Percentiles rank a stretch among this genome's conserved stretches.
Conservation (phyloP, 2,329 filamentous ascomycete genomes). For the Fusarium udum region DNA sequence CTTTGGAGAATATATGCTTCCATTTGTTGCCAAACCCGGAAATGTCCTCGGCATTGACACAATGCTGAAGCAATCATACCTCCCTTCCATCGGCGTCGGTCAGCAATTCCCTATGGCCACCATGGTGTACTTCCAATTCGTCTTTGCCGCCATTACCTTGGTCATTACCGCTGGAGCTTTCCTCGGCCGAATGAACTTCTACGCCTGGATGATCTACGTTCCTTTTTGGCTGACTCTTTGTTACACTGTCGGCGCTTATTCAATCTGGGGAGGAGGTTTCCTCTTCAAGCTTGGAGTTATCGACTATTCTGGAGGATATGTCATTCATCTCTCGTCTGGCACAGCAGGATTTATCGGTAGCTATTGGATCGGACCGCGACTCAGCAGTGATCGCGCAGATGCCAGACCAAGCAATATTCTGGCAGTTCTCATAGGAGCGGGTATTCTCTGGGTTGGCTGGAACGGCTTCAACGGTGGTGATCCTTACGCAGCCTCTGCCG, state of each 20-base stretch:
- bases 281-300: not conserved
- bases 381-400: not conserved
- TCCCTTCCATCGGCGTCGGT: not conserved
- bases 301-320: not conserved
- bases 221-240: not conserved
- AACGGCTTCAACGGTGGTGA: not conserved
- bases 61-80: not conserved
- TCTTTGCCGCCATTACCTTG: not conserved
- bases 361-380: not conserved
- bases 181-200: not conserved
- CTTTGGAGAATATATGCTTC: not conserved
- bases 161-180: not conserved
- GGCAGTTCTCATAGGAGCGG: not conserved
- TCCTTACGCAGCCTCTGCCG: not conserved
- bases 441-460: not conserved
- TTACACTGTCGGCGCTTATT: not conserved
- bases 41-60: not conserved
- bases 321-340: not conserved
- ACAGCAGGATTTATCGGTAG: not conserved
- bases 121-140: not conserved
- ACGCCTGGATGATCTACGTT: not conserved
- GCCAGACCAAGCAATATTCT: not conserved
- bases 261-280: not conserved
- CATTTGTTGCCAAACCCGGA: not conserved
- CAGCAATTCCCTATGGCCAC: not conserved